phyloP scores from a whole-genome alignment of 257 asterid genomes.

The Verbena officinalis region DNA sequence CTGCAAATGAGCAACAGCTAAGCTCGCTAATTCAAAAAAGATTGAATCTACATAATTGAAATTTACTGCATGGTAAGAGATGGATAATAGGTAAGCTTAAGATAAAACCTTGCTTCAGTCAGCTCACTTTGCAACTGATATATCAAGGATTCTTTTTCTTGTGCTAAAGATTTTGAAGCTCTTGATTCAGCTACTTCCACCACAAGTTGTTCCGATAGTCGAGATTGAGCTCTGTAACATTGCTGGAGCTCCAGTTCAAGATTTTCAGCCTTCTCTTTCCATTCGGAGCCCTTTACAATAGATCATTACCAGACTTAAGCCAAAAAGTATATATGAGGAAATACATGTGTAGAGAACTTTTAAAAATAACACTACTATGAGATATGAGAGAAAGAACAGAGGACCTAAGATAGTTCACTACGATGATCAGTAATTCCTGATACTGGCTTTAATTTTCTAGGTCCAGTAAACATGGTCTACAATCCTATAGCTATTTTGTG shows the following conservation, averaged over 20 bases:
- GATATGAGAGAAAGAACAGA: background rate
- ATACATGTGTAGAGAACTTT: background rate
- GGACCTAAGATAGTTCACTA: background rate
- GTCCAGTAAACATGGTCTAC: background rate
- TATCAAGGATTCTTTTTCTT: slow-evolving; percentile 74
- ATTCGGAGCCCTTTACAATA: slow-evolving; percentile 79
- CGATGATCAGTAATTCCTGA: background rate
- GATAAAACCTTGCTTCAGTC: slow-evolving; percentile 65
- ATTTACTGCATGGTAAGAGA: background rate
- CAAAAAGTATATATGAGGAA: background rate
- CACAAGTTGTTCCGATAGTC: slow-evolving; percentile 92
- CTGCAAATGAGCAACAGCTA: slow-evolving; percentile 46
- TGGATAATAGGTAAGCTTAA: background rate
- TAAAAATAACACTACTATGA: background rate
- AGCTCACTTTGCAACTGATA: slow-evolving; percentile 72
- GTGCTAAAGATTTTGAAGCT: slow-evolving; percentile 66
- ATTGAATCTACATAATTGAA: slow-evolving; percentile 8
- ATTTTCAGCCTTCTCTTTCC: slow-evolving; percentile 95
- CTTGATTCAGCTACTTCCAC: slow-evolving; percentile 97
- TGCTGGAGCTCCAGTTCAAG: slow-evolving; percentile 94
- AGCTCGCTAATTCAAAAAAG: slow-evolving; percentile 3
- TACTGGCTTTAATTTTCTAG: background rate
- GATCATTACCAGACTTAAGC: slow-evolving; percentile 22
- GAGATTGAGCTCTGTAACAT: slow-evolving; percentile 95
- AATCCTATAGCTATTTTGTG: background rate